phyloP scores from a whole-genome alignment of 139 green algal genomes.

The Chlamydomonas incerta region DNA sequence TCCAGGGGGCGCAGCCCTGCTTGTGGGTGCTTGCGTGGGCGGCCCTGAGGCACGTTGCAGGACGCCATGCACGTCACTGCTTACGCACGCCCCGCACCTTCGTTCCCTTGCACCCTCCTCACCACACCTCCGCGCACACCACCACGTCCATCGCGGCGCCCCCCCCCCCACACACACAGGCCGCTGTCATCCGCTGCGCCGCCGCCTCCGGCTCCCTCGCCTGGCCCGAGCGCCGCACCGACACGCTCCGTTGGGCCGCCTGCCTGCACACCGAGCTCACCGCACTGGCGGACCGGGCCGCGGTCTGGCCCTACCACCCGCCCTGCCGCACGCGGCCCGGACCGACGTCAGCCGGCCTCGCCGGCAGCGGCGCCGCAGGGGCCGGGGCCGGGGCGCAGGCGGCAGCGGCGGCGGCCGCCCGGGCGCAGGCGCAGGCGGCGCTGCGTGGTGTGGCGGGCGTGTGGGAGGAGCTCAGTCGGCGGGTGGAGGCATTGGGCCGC shows the following conservation, averaged over 20 bases:
- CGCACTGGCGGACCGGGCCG: not conserved
- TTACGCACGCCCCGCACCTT: not conserved
- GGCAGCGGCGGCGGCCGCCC: too few species aligned
- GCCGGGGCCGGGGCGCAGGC: too few species aligned
- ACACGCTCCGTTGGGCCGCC: constrained; percentile 36
- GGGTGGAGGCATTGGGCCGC: constrained; percentile 8
- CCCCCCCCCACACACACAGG: constrained; percentile 1
- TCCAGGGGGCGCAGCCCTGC: too few species aligned
- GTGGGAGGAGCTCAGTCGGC: constrained; percentile 16
- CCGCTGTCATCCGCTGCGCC: constrained; percentile 17
- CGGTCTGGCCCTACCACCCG: constrained; percentile 12
- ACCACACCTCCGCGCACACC: too few species aligned
- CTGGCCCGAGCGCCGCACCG: constrained; percentile 27
- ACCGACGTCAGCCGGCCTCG: too few species aligned
- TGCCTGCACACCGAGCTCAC: not conserved
- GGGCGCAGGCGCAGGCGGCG: not conserved
- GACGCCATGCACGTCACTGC: not conserved
- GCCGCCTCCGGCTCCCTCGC: not conserved
- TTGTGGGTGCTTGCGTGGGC: too few species aligned
- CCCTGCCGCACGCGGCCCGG: too few species aligned
- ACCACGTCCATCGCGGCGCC: too few species aligned
- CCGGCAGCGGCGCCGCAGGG: too few species aligned
- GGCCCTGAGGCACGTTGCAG: too few species aligned
- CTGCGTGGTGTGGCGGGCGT: not conserved
- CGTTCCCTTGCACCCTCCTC: too few species aligned